Percentiles rank a stretch among this genome's conserved stretches.
These are phyloP conservation scores for Penicillium expansum DNA, from an alignment of 2,329 filamentous ascomycete species.

Conservation along the genomic window DNA sequence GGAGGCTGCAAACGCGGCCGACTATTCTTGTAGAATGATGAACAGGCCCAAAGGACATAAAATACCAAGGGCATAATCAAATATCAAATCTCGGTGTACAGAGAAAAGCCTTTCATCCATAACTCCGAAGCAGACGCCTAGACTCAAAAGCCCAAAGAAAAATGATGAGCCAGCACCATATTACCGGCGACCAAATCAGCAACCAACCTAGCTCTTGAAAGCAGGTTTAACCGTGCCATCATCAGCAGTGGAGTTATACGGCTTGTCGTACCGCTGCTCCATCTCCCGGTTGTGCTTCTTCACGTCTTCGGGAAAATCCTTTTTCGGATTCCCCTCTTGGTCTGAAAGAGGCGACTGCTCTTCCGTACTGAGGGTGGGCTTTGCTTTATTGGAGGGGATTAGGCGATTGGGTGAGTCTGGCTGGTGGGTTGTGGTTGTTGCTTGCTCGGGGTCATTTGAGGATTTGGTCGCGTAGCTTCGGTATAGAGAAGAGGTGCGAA, in stretches of 20 bases:
- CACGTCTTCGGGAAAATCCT: constrained; percentile 35
- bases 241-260: constrained; percentile 33
- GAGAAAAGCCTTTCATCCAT: not conserved
- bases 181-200: not conserved
- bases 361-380: constrained; percentile 33
- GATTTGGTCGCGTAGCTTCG: constrained; percentile 4
- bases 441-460: constrained; percentile 2
- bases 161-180: not conserved
- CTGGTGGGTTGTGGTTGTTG: not conserved
- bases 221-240: constrained; percentile 20
- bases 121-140: not conserved
- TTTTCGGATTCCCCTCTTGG: constrained; percentile 22
- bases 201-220: not conserved
- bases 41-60: not conserved
- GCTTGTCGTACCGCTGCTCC: constrained; percentile 32
- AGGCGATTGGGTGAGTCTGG: constrained; percentile 8
- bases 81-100: not conserved
- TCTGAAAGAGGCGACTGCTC: constrained; percentile 33
- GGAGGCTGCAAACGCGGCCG: too few species aligned
- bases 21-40: not conserved
- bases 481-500: not conserved
- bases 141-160: not conserved
- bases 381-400: constrained; percentile 35
- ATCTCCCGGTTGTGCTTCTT: constrained; percentile 36
- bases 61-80: not conserved